phyloP scores from a whole-genome alignment of 106 monocot species.

The Dendrobium nobile region DNA sequence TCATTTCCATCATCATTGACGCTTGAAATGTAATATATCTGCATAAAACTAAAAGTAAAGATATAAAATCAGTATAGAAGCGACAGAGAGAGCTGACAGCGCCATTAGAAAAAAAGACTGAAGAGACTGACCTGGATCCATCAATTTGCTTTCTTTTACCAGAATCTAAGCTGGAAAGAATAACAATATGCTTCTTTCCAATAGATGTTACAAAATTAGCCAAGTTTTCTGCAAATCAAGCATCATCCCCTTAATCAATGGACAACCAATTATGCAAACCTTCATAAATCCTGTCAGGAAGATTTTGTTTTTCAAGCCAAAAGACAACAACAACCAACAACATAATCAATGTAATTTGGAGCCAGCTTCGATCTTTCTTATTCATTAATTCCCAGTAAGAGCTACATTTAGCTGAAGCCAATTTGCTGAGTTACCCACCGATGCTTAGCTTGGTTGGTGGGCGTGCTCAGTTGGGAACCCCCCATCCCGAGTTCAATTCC shows the following conservation, averaged over 20 bases:
- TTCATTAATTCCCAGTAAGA: neutral
- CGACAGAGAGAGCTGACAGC: neutral
- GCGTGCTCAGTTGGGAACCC: no score
- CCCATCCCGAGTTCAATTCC: no score
- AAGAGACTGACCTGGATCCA: conserved; percentile 47
- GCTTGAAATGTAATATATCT: conserved; percentile 87
- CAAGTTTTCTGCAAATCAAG: conserved; percentile 75
- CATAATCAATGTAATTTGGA: neutral
- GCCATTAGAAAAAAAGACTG: neutral
- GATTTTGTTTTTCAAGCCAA: neutral
- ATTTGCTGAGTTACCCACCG: neutral
- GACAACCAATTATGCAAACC: neutral
- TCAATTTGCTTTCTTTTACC: conserved; percentile 66
- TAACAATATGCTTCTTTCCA: conserved; percentile 75
- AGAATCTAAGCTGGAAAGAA: conserved; percentile 94
- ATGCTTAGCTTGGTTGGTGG: no score
- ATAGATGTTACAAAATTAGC: conserved; percentile 42
- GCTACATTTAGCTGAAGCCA: neutral
- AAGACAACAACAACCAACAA: neutral
- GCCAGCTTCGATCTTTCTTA: neutral
- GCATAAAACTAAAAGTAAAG: conserved; percentile 40
- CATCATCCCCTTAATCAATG: conserved; percentile 75
- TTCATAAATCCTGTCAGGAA: neutral
- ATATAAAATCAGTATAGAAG: neutral
- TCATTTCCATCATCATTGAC: conserved; percentile 47